phyloP scores from a whole-genome alignment of 192 early-diverging fungal species.

The Entophlyctis helioformis region DNA sequence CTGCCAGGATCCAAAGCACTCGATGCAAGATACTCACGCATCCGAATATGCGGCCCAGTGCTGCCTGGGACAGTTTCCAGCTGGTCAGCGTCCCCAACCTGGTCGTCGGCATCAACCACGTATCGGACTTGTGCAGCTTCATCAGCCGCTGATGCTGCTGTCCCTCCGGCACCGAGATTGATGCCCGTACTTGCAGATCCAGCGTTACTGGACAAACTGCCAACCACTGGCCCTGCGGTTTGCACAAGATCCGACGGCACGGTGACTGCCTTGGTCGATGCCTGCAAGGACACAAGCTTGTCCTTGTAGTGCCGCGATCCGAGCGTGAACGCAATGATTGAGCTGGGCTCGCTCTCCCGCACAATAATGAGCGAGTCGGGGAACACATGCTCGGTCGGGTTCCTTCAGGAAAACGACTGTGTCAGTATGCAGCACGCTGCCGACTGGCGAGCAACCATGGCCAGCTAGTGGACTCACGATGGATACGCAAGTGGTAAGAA shows the following conservation, averaged over 20 bases:
- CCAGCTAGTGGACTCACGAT: slow-evolving; percentile 40
- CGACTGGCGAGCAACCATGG: too few relatives aligned
- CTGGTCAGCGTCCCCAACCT: slow-evolving; percentile 36
- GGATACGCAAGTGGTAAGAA: slow-evolving; percentile 63
- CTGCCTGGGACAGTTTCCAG: slow-evolving; percentile 52
- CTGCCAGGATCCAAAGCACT: background rate
- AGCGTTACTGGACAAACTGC: too few relatives aligned
- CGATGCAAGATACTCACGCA: slow-evolving; percentile 35
- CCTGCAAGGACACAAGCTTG: slow-evolving; percentile 37
- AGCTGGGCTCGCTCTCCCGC: slow-evolving; percentile 84
- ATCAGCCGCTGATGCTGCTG: too few relatives aligned
- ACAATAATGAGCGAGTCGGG: slow-evolving; percentile 75
- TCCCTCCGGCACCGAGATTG: too few relatives aligned
- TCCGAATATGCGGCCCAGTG: slow-evolving; percentile 63
- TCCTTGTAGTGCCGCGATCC: slow-evolving; percentile 58
- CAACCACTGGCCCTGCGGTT: too few relatives aligned
- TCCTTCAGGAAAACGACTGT: slow-evolving; percentile 3
- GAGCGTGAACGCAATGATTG: slow-evolving; percentile 84
- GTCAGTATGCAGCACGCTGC: background rate
- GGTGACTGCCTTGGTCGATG: too few relatives aligned
- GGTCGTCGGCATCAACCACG: slow-evolving; percentile 14
- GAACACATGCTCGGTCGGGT: slow-evolving; percentile 76
- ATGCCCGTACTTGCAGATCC: too few relatives aligned
- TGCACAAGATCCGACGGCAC: too few relatives aligned
- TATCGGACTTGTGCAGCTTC: slow-evolving; percentile 11